Conservation (phyloP, 108 stramenopile species). For the Discostella stelligeroides region DNA sequence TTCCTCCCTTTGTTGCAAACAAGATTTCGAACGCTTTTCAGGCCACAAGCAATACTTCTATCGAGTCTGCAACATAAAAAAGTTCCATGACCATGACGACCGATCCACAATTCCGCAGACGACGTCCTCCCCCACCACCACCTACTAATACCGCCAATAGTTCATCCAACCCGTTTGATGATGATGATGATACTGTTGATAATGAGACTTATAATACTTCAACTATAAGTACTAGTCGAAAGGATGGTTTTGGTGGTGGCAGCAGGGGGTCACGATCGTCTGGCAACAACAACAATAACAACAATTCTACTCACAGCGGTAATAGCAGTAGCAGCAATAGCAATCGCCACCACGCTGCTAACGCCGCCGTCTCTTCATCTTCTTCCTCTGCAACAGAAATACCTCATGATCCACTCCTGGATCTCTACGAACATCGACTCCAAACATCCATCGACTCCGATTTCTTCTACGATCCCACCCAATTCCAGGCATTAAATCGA, state of each 20-base stretch:
- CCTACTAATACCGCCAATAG: neutral
- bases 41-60: too few relatives aligned
- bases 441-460: constrained; percentile 70
- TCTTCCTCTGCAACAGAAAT: too few relatives aligned
- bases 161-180: constrained; percentile 20
- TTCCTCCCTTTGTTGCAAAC: too few relatives aligned
- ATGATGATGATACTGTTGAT: constrained; percentile 12
- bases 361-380: constrained; percentile 3
- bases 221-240: too few relatives aligned
- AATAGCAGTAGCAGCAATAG: neutral
- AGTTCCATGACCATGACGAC: too few relatives aligned
- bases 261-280: too few relatives aligned
- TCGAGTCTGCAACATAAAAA: too few relatives aligned
- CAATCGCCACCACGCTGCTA: too few relatives aligned
- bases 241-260: neutral
- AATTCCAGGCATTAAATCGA: constrained; percentile 75
- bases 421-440: constrained; percentile 55
- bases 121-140: neutral
- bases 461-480: constrained; percentile 75
- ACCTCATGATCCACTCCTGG: constrained; percentile 37
- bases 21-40: too few relatives aligned
- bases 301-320: constrained; percentile 5
- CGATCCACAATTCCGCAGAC: neutral
- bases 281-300: neutral
- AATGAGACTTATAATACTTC: neutral